Conservation (phyloP, 495 filamentous ascomycete genomes). For the Tetracladium marchalianum region DNA sequence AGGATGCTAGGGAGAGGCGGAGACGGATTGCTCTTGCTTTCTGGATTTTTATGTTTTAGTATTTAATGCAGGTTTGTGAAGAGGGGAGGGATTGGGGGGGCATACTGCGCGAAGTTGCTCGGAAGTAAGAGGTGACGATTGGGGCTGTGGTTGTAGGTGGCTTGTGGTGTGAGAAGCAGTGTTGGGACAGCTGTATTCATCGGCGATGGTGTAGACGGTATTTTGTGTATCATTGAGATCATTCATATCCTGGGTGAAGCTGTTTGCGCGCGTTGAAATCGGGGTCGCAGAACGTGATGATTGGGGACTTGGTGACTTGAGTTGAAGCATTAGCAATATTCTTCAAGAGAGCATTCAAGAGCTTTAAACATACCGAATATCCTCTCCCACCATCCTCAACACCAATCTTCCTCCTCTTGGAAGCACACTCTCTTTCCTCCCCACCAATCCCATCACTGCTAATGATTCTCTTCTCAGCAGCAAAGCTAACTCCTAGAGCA, state of each 20-base stretch:
- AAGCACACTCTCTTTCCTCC: too few relatives aligned
- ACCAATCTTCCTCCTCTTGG: too few relatives aligned
- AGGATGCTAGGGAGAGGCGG: constrained; percentile 38
- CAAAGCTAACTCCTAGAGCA: background rate
- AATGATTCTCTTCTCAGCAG: background rate
- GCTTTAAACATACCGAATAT: too few relatives aligned
- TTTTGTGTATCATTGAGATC: constrained; percentile 16
- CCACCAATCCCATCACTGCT: background rate
- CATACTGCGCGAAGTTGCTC: background rate
- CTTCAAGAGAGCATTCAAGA: too few relatives aligned
- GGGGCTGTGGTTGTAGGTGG: background rate
- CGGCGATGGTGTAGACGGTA: constrained; percentile 11
- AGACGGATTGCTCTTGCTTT: constrained; percentile 40
- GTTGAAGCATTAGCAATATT: too few relatives aligned
- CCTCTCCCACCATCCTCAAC: too few relatives aligned
- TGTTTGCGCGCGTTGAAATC: constrained; percentile 4
- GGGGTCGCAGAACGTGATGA: background rate
- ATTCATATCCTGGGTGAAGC: background rate
- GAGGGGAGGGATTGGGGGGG: background rate
- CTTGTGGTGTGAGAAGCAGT: background rate
- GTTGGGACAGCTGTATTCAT: background rate
- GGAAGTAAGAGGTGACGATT: constrained; percentile 1
- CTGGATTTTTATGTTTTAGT: constrained; percentile 21
- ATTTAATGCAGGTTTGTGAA: background rate
- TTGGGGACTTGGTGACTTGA: too few relatives aligned